Base-by-base conservation (phyloP, 306 rosid species). In the Elaeagnus macrophylla region DNA sequence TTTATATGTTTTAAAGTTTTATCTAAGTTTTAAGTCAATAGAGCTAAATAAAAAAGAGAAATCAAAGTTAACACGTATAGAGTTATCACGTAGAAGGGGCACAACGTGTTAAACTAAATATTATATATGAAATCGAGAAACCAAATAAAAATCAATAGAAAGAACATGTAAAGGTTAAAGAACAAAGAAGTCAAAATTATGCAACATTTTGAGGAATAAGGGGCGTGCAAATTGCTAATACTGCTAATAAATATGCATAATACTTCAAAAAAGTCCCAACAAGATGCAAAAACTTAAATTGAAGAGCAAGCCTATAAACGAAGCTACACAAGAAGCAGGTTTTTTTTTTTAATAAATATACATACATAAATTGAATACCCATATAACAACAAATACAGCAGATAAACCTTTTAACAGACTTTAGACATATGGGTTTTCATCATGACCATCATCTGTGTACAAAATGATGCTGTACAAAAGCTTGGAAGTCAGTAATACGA, bases 391-490 rank as follows among this genome's bases (percentile, higher is more conserved):
- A 32, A 12, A 15, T 32, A 54, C 69, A 14, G 42, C 63, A 39
- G 46, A 36, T 48, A 10, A 37, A 48, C 20, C 64, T 55, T 53
- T 16, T 37, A 54, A 36, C 9, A 47, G 59, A 54, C 43, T 17
- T 5, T 7, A 5, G 15, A 17, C 0, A 45, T 9, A 41, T 46
- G 44, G 41, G 39, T 11, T 60, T 50, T 53, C 49, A 58, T 57
- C 59, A 36, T 56, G 51, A 38, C 37, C 54, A 59, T 58, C 54
- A 45, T 17, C 56, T 3, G 47, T 16, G 72, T 32, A 48, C 43
- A 65, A 64, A 57, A 17, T 52, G 69, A 57, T 58, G 72, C 79
- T 78, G 71, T 78, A 73, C 79, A 70, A 44, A 68, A 73, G 35
- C 52, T 47, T 40, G 56, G 44, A n/a, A 44, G 67, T 69, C 67